A percentile compares a stretch with the other conserved stretches of the same genome.
These are phyloP conservation scores for Cutaneotrichosporon sp. DNA, from an alignment of 1,284 basidiomycete species.

Conservation along the genomic window DNA sequence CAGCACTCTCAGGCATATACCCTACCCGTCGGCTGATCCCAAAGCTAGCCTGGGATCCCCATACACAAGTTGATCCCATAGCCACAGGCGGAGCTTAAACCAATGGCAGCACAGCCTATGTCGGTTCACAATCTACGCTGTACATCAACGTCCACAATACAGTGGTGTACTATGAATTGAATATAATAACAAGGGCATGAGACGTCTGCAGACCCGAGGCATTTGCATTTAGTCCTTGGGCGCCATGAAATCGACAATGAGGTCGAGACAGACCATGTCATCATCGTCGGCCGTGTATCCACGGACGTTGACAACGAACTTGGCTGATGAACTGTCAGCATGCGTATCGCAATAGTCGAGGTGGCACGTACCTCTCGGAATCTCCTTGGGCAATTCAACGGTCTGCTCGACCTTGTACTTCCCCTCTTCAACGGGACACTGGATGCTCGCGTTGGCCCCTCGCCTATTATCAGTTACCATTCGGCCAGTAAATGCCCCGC, in stretches of 20 bases:
- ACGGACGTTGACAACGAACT: conserved; percentile 68
- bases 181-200: no score
- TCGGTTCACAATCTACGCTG: no score
- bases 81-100: no score
- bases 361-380: conserved; percentile 68
- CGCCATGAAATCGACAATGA: conserved; percentile 59
- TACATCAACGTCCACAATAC: no score
- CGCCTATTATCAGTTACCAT: conserved; percentile 15
- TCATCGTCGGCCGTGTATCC: conserved; percentile 75
- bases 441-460: conserved; percentile 39
- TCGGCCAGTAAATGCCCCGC: neutral
- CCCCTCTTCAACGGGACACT: conserved; percentile 58
- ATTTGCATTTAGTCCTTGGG: neutral
- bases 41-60: no score
- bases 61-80: no score
- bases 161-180: no score
- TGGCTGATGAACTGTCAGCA: conserved; percentile 56
- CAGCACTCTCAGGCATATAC: no score
- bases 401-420: conserved; percentile 67
- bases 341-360: no score
- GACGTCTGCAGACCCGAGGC: no score
- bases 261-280: conserved; percentile 71
- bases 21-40: no score
- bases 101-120: no score
- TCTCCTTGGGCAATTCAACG: conserved; percentile 78